A percentile compares a stretch with the other conserved stretches of the same genome.
Evolutionary conservation across 179 eudicot genomes (phyloP).

Genomic region (Spergularia azorica): DNA sequence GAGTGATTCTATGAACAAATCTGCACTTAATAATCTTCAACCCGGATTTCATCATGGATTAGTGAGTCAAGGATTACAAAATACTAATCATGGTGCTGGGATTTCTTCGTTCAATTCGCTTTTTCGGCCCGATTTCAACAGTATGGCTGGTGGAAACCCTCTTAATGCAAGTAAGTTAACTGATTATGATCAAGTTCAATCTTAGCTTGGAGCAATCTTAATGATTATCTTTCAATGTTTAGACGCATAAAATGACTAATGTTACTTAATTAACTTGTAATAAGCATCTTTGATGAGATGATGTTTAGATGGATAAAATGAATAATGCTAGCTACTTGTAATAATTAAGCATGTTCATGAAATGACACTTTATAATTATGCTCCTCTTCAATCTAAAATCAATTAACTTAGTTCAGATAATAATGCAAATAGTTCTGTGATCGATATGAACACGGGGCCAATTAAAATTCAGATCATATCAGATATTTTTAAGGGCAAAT

Average conservation of each 20-base stretch:
- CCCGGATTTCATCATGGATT: conserved; percentile 33
- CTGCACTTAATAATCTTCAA: conserved; percentile 23
- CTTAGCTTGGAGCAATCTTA: not conserved
- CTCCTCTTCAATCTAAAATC: no score
- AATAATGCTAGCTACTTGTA: conserved; percentile 11
- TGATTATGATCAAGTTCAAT: not conserved
- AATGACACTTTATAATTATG: no score
- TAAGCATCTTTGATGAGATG: no score
- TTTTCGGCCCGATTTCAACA: conserved; percentile 40
- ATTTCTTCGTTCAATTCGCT: conserved; percentile 40
- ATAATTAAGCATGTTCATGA: no score
- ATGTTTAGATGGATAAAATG: no score
- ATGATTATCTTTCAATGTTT: not conserved
- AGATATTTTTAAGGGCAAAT: no score
- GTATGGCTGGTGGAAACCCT: conserved; percentile 31
- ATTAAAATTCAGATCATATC: no score
- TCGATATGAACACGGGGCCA: no score
- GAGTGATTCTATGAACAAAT: conserved; percentile 32
- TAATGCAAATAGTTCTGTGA: no score
- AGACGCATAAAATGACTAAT: no score
- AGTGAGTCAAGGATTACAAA: conserved; percentile 30
- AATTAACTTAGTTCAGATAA: no score
- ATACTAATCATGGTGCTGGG: conserved; percentile 19
- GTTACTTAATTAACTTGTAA: no score
- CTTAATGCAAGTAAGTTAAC: conserved; percentile 28